These are phyloP conservation scores for Chlamydomonas sphaeroides DNA, from an alignment of 139 green algal species.

Conservation along the genomic window DNA sequence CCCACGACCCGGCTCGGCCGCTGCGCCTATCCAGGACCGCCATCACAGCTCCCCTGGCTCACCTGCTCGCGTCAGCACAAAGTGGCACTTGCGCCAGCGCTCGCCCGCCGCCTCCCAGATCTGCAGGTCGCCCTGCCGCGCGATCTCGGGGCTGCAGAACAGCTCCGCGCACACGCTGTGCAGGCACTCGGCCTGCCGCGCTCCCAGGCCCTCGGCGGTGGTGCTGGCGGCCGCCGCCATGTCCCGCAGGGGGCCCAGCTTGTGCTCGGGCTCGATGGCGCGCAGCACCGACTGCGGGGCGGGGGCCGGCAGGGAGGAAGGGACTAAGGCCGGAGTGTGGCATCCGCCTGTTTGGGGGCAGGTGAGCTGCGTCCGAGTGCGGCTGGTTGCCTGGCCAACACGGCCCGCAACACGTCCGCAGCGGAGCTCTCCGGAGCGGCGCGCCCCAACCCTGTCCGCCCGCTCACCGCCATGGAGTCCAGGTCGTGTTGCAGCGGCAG, in stretches of 20 bases:
- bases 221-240: constrained; percentile 34
- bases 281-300: constrained; percentile 7
- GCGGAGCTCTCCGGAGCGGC: no score
- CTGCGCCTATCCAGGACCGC: constrained; percentile 65
- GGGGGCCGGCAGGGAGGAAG: neutral
- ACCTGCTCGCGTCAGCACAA: constrained; percentile 75
- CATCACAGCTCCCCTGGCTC: neutral
- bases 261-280: constrained; percentile 27
- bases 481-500: constrained; percentile 42
- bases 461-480: neutral
- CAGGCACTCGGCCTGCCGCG: constrained; percentile 65
- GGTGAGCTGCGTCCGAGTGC: no score
- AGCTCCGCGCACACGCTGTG: constrained; percentile 67
- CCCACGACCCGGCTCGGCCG: neutral
- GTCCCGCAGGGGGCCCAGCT: constrained; percentile 24
- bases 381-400: no score
- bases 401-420: no score
- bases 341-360: no score
- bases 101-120: constrained; percentile 48
- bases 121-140: constrained; percentile 69
- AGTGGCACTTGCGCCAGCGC: constrained; percentile 66
- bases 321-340: no score
- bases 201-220: constrained; percentile 57
- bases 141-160: constrained; percentile 73
- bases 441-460: no score